Base-by-base conservation (phyloP, 331 rosid genomes). In the Malus hybrid region DNA sequence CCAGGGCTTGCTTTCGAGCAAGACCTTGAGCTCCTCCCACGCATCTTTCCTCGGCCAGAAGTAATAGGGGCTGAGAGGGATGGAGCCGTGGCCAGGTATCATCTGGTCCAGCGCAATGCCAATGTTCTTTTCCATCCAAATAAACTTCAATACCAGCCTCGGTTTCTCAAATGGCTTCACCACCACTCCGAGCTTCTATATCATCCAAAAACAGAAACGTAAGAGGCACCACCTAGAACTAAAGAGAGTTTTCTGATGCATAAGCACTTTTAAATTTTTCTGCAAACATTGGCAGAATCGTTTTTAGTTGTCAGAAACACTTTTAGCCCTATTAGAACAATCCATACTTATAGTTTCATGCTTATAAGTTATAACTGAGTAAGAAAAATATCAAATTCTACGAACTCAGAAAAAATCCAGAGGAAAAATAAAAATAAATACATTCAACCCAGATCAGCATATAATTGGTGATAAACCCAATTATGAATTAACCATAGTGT, bases 21-120 rank as follows among this genome's bases (percentile, higher is more conserved):
- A 85, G 26, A 88, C 92, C 88, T 90, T 94, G 79, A 94, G 97
- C 91, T 94, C 99, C 79, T 94, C 99, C 99, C 99, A 94, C 50
- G 99, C 99, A 82, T 94, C 98, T 88, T 91, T 94, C 81, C 98
- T 83, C 1, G 97, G 99, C 99, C 99, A 94, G 75, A 94, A 94
- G 93, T 94, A 90, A 76, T 94, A 94, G 36, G 99, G 96, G 75
- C 99, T 92, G 11, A 94, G 82, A 22, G 99, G 99, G 78, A 94
- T 81, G 20, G 95, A 86, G 56, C 99, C 99, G 39, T 90, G 89
- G 2, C 96, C 97, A 1, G 96, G 96, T 78, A 94, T 75, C 87
- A 85, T 80, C 58, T 87, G 99, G 75, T 94, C 97, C 0, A 94
- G 89, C 28, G 84, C 96, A 77, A 94, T 94, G 13, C 96, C 97